Evolutionary conservation across 306 rosid species (phyloP), one percentile per base, ranked within the genome.

Genomic region (Sesbania bispinosa): DNA sequence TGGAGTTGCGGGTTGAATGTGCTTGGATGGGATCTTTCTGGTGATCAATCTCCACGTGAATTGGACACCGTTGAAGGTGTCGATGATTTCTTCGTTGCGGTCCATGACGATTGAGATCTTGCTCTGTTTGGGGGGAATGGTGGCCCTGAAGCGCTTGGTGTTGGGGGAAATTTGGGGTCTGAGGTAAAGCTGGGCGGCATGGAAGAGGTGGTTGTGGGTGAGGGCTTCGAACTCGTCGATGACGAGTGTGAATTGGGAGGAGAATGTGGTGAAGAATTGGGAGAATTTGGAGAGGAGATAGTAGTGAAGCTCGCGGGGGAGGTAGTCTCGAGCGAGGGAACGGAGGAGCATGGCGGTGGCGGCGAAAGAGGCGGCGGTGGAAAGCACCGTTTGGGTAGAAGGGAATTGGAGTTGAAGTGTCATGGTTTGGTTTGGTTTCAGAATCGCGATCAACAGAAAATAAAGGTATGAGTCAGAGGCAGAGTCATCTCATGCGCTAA

Each of bases 281-380:
- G 38, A 42, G 13, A 80, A 2, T 18, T 77, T 84, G 24, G 1
- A 58, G 58, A 18, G 4, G 43, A 84, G 9, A 7, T 55, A 77
- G 41, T 43, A 6, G n/a, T 38, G 79, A 29, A 77, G 43, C 38
- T 77, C 79, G 5, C 1, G 6, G 0, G 88, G 88, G 10, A 77
- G 21, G 39, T 65, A 80, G 45, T 84, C 78, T 0, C 77, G 73
- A 1, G 74, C 33, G 0, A 74, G 26, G 2, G 85, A 80, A 0
- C 88, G 81, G 58, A 84, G n/a, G 29, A 84, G 18, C 81, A 84
- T 36, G 45, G 77, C 64, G 4, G 75, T 18, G 51, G 85, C 73
- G 13, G 80, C 82, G 5, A 38, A 9, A 7, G 87, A 75, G 14
- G 82, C 63, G 0, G 77, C 67, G 5, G 85, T 20, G 24, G 85